Evolutionary conservation across 768 basidiomycete species (phyloP), one percentile per base, ranked within the genome.

Genomic region (Russula earlei): DNA sequence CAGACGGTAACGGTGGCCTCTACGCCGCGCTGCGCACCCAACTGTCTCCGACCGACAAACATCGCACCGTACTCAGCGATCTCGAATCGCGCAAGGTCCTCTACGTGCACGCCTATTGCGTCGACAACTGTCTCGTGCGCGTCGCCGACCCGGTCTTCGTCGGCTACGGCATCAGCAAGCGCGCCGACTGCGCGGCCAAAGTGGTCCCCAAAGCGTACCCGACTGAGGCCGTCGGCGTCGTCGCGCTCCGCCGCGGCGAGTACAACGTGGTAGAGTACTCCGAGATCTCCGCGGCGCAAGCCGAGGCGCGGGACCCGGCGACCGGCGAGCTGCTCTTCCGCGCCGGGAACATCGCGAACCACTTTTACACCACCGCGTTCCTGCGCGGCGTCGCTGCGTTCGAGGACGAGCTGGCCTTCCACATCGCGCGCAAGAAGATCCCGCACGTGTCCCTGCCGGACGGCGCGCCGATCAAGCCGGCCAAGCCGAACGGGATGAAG

Each of bases 351-450:
- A 98, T 99, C 67, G 96, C 80, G 65, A 98, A 98, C 71, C 96
- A 99, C 71, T 96, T 97, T 72, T 99, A 96, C 74, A 93, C 93
- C 38, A 86, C 87, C 31, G 69, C 75, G 24, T 98, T 88, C 75
- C 79, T 99, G 54, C 80, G 84, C 58, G 69, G 73, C 40, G 85
- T 93, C 49, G 83, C 87, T 63, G 70, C 77, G 3, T 92, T 95
- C 68, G 95, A 97, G 69, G 75, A 82, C 43, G 75, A 89, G 55
- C 88, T 99, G 71, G 85, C 93, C 14, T 97, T 89, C 82, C 96
- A 99, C 74, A 93, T 99, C 64, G 96, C 96, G 38, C 83, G 87
- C 64, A 99, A 99, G 74, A 99, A 98, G 79, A 98, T 99, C 62
- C 77, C 92, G 7, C 80, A 86, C 63, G 74, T 93, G 60, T 83